Percentiles rank a stretch among this genome's conserved stretches.
Evolutionary conservation across 73 alveolate species (phyloP).

Genomic region (Tetrahymena elliotti): DNA sequence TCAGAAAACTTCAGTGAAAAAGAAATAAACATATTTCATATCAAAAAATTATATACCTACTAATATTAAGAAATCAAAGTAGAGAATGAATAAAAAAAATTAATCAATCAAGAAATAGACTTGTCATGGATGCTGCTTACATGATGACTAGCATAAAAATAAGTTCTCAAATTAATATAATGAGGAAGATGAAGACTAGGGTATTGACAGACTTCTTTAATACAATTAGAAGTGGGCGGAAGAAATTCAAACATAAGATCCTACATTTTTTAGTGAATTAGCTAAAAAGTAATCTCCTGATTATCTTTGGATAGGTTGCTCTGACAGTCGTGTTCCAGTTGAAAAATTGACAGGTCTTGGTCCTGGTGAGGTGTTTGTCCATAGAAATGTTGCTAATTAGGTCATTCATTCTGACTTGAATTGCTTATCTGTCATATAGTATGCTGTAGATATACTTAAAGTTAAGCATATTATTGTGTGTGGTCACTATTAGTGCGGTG

Average conservation of each 20-base stretch:
- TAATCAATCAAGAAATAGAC: background rate
- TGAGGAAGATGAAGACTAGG: background rate
- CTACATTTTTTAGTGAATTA: conserved; percentile 3
- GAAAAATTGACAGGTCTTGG: conserved; percentile 24
- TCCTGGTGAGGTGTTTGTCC: conserved; percentile 39
- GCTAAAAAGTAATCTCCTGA: conserved; percentile 17
- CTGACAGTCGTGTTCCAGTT: conserved; percentile 40
- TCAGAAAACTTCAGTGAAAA: background rate
- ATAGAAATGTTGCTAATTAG: conserved; percentile 26
- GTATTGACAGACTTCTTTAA: background rate
- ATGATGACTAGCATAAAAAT: background rate
- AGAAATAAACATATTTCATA: no score
- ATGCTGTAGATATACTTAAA: conserved; percentile 32
- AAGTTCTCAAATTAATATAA: background rate
- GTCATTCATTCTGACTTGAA: conserved; percentile 37
- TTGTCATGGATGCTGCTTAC: background rate
- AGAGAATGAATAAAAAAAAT: background rate
- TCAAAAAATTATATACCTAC: background rate
- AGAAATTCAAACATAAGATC: background rate
- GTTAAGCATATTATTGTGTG: conserved; percentile 17
- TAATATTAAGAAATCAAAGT: no score
- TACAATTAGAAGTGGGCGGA: conserved; percentile 17
- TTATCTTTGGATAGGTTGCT: conserved; percentile 32
- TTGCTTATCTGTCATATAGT: conserved; percentile 14
- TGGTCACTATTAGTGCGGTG: conserved; percentile 41